These are phyloP conservation scores for Eremomyces bilateralis DNA, from an alignment of 495 filamentous ascomycete genomes.

Conservation along the genomic window DNA sequence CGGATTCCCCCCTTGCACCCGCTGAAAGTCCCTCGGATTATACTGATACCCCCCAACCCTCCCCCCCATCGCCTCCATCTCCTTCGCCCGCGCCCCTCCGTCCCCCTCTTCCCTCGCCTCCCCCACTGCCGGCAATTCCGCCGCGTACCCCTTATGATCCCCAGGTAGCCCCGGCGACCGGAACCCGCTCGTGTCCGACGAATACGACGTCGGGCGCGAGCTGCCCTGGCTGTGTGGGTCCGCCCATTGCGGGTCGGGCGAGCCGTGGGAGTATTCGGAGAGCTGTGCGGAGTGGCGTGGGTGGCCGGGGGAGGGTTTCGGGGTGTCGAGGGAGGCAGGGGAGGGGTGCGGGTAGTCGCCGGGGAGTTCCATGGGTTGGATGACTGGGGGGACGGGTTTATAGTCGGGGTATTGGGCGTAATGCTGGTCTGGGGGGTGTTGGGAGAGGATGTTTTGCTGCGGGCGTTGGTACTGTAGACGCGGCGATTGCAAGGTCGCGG, in stretches of 20 bases:
- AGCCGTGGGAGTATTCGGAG: slow-evolving; percentile 5
- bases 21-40: no score
- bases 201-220: slow-evolving; percentile 13
- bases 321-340: slow-evolving; percentile 2
- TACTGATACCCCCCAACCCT: no score
- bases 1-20: no score
- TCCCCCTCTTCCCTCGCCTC: slow-evolving; percentile 7
- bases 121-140: slow-evolving; percentile 10
- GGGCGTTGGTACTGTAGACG: slow-evolving; percentile 1
- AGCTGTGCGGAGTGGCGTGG: not conserved
- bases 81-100: not conserved
- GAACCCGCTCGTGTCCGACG: slow-evolving; percentile 7
- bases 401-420: slow-evolving; percentile 1
- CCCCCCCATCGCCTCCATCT: slow-evolving; percentile 1
- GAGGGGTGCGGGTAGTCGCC: slow-evolving; percentile 9
- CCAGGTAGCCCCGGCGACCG: slow-evolving; percentile 14
- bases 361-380: slow-evolving; percentile 12
- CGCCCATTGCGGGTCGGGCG: slow-evolving; percentile 9
- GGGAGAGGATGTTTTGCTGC: no score
- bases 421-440: slow-evolving; percentile 4
- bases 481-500: not conserved
- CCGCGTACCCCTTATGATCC: slow-evolving; percentile 11
- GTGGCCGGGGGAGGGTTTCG: slow-evolving; percentile 4
- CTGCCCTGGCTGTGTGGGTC: slow-evolving; percentile 6
- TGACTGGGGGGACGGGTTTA: slow-evolving; percentile 1